Percentiles rank a stretch among this genome's conserved stretches.
Evolutionary conservation across 2,329 filamentous ascomycete species (phyloP).

Genomic region (Cytospora mali): DNA sequence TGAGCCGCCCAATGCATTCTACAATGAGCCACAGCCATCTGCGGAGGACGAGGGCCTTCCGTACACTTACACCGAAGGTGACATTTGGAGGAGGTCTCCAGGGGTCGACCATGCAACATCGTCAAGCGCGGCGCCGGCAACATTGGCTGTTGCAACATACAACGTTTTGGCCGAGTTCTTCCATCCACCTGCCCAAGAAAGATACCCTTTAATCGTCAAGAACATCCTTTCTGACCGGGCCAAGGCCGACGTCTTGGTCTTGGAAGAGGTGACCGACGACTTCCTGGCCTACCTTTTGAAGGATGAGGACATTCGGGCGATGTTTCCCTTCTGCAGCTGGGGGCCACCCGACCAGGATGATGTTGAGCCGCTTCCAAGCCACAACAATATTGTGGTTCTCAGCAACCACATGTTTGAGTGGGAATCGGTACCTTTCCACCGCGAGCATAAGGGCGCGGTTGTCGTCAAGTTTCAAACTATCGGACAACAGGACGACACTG

Average conservation of each 20-base stretch:
- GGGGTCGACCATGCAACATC: not conserved
- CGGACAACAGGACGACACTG: slow-evolving; percentile 33
- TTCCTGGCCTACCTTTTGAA: slow-evolving; percentile 60
- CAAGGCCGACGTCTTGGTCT: slow-evolving; percentile 50
- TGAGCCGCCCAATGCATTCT: slow-evolving; percentile 31
- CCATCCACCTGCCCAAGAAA: slow-evolving; percentile 45
- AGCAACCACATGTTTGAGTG: slow-evolving; percentile 59
- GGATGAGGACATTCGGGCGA: slow-evolving; percentile 46
- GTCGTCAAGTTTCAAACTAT: slow-evolving; percentile 47
- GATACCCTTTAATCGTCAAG: slow-evolving; percentile 47
- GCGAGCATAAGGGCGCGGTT: slow-evolving; percentile 60
- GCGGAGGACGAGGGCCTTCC: not conserved
- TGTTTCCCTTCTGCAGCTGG: slow-evolving; percentile 60
- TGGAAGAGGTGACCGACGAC: slow-evolving; percentile 68
- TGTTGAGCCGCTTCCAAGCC: slow-evolving; percentile 58
- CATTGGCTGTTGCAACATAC: slow-evolving; percentile 49
- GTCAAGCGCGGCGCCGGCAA: slow-evolving; percentile 9
- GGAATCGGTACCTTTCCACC: slow-evolving; percentile 55
- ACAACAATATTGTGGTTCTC: slow-evolving; percentile 63
- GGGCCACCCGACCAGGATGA: slow-evolving; percentile 55
- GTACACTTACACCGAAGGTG: slow-evolving; percentile 30
- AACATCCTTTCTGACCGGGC: slow-evolving; percentile 49
- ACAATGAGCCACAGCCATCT: slow-evolving; percentile 23
- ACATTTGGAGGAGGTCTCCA: slow-evolving; percentile 5
- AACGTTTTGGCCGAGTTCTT: slow-evolving; percentile 57